Evolutionary conservation across 75 land plant species (phyloP).

Genomic region (Chamaecyparis obtusa): DNA sequence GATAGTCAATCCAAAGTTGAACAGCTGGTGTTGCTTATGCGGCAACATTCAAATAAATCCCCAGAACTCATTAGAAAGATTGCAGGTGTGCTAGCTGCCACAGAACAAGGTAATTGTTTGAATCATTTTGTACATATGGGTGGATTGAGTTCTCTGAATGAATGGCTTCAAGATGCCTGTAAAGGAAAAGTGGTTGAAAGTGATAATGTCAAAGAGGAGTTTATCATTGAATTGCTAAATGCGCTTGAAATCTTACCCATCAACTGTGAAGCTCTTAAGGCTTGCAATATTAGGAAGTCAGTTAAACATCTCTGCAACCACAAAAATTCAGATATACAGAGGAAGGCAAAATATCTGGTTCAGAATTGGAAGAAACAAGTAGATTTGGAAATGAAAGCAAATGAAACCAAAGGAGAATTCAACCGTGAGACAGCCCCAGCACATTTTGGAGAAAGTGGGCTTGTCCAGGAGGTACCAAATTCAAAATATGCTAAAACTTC

Average conservation of each 20-base stretch:
- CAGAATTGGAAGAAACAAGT: slow-evolving; percentile 15
- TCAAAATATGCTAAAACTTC: background rate
- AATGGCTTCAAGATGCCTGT: slow-evolving; percentile 27
- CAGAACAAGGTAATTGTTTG: background rate
- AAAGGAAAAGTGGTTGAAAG: background rate
- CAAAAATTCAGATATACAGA: slow-evolving; percentile 20
- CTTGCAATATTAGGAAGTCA: slow-evolving; percentile 10
- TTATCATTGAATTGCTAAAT: slow-evolving; percentile 7
- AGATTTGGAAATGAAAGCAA: background rate
- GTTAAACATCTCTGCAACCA: slow-evolving; percentile 15
- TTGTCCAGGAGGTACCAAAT: background rate
- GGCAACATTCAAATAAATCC: background rate
- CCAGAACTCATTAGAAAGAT: background rate
- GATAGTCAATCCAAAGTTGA: slow-evolving; percentile 3
- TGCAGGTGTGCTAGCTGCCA: slow-evolving; percentile 5
- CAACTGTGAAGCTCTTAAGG: slow-evolving; percentile 18
- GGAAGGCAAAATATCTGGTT: slow-evolving; percentile 20
- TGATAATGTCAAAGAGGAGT: slow-evolving; percentile 13
- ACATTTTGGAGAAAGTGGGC: slow-evolving; percentile 7
- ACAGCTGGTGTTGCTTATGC: background rate
- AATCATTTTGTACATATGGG: slow-evolving; percentile 10
- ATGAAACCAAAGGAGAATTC: background rate
- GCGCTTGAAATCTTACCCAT: slow-evolving; percentile 27
- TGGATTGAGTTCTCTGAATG: slow-evolving; percentile 17
- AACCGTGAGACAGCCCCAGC: background rate